These are phyloP conservation scores for Coelastrella sp. DNA, from an alignment of 139 green algal species.

Conservation along the genomic window DNA sequence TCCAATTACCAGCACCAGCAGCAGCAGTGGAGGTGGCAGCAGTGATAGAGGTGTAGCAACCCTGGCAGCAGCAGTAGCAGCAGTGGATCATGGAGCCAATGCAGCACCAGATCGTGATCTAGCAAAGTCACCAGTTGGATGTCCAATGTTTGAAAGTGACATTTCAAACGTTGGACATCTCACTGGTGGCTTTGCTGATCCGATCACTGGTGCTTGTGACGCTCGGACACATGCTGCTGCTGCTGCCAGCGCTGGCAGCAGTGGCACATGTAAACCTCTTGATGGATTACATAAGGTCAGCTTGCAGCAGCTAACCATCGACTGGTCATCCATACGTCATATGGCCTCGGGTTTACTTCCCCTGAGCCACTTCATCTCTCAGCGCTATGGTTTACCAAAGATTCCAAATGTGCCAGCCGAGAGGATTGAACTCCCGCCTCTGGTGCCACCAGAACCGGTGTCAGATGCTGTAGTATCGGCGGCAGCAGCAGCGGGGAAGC, in stretches of 20 bases:
- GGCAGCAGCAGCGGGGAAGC: constrained; percentile 12
- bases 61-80: constrained; percentile 27
- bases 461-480: neutral
- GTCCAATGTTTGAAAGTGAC: neutral
- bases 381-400: neutral
- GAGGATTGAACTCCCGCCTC: neutral
- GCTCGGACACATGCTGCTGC: too few species aligned
- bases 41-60: neutral
- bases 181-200: neutral
- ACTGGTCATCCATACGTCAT: neutral
- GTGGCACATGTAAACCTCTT: too few species aligned
- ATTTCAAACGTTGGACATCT: neutral
- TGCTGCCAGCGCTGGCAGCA: constrained; percentile 21
- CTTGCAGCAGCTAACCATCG: too few species aligned
- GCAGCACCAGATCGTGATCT: constrained; percentile 6
- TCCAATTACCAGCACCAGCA: neutral
- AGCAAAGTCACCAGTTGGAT: neutral
- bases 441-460: neutral
- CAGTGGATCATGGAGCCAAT: too few species aligned
- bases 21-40: neutral
- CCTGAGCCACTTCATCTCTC: constrained; percentile 2
- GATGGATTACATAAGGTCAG: too few species aligned
- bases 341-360: neutral
- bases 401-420: neutral
- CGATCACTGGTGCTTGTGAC: neutral